These are phyloP conservation scores for Trifolium fragiferum DNA, from an alignment of 306 rosid species.

Conservation along the genomic window DNA sequence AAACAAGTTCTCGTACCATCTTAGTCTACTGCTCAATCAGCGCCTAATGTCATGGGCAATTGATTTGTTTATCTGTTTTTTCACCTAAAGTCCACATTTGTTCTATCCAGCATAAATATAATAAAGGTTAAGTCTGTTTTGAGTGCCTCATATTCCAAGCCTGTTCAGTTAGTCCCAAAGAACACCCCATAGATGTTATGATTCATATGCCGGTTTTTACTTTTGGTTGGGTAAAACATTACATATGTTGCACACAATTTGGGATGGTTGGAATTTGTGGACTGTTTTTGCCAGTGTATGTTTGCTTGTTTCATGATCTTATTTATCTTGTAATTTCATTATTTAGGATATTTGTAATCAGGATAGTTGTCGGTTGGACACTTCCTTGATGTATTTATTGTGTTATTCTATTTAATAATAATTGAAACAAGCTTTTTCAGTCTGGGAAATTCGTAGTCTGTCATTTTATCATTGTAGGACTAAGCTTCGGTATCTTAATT, in stretches of 20 bases:
- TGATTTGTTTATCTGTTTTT: constrained; percentile 52
- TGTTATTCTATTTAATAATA: constrained; percentile 40
- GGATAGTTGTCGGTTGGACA: constrained; percentile 40
- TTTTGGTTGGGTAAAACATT: constrained; percentile 42
- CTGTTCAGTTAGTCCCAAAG: constrained; percentile 46
- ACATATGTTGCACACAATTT: constrained; percentile 41
- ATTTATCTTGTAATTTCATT: constrained; percentile 46
- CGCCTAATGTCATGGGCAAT: constrained; percentile 46
- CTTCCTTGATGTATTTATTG: constrained; percentile 44
- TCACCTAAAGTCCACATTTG: constrained; percentile 43
- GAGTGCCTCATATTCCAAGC: constrained; percentile 49
- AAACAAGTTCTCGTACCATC: constrained; percentile 36
- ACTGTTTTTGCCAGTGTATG: constrained; percentile 39
- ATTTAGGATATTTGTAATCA: constrained; percentile 41
- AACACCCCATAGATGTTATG: constrained; percentile 55
- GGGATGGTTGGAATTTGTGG: constrained; percentile 52
- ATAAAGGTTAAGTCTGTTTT: constrained; percentile 58
- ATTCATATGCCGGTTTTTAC: constrained; percentile 46
- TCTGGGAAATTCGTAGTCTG: background rate
- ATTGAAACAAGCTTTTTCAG: constrained; percentile 37
- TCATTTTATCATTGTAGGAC: constrained; percentile 36
- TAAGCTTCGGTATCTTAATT: background rate
- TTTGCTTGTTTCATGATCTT: constrained; percentile 46
- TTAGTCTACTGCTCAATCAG: constrained; percentile 49
- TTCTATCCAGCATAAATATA: constrained; percentile 55